These are phyloP conservation scores for Kluyveromyces siamensis DNA, from an alignment of 805 yeast species.

Conservation along the genomic window DNA sequence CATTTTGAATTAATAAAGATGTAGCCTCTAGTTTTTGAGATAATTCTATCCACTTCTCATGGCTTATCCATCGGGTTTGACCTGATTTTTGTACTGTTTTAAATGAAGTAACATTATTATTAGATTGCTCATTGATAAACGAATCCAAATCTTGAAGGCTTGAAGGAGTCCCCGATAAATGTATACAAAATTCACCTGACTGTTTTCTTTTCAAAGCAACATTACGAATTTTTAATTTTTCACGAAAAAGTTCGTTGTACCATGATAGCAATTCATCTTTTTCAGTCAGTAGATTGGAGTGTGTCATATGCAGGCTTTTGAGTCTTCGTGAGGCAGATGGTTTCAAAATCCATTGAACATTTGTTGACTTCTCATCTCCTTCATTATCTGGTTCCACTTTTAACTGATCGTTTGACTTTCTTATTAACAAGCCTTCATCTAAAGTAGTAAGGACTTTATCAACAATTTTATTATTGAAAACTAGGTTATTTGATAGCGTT, in stretches of 20 bases:
- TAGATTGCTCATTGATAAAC: conserved; percentile 17
- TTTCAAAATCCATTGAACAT: conserved; percentile 25
- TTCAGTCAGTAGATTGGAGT: conserved; percentile 19
- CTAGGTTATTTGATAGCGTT: conserved; percentile 22
- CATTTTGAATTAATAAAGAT: conserved; percentile 38
- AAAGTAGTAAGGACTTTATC: conserved; percentile 34
- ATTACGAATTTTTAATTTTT: conserved; percentile 20
- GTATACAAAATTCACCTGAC: conserved; percentile 39
- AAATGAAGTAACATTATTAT: conserved; percentile 11
- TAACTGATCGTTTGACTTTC: conserved; percentile 12
- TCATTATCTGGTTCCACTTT: conserved; percentile 8
- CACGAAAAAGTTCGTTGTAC: conserved; percentile 23
- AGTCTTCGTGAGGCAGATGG: conserved; percentile 28
- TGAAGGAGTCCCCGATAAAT: conserved; percentile 35
- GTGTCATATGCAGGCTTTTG: conserved; percentile 26
- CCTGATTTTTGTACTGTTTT: conserved; percentile 33
- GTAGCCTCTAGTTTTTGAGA: conserved; percentile 40
- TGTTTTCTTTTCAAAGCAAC: conserved; percentile 34
- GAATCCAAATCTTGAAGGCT: conserved; percentile 15
- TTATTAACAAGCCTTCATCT: conserved; percentile 31
- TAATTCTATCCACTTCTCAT: conserved; percentile 43
- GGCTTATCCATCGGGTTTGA: conserved; percentile 37
- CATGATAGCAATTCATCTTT: conserved; percentile 24
- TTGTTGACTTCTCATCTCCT: not conserved
- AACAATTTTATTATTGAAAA: conserved; percentile 35